Evolutionary conservation across 805 yeast genomes (phyloP), one percentile per base, ranked within the genome.

Genomic region (Candida pseudoglaebosa): DNA sequence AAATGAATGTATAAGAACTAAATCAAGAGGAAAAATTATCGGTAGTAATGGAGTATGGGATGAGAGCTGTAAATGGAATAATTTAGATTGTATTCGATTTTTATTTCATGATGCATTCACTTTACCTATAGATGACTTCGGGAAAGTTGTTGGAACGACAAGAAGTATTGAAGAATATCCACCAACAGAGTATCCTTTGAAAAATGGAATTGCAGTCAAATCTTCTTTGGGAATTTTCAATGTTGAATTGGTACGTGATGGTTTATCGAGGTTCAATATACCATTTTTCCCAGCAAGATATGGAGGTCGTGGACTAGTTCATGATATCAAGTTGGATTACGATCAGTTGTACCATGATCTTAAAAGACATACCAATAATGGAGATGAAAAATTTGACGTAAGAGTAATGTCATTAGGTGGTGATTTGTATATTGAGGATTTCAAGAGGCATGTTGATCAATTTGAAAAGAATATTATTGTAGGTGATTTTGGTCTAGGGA

Each of bases 21-120:
- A 64, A 0, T 61, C 70, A 1, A 44, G 54, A 1, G 79, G 82
- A 32, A 66, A 73, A 54, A 47, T 54, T 9, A 56, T 63, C 18
- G 59, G 50, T 24, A 77, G 14, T 8, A 64, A 70, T 34, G 71
- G 71, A 1, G 34, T 38, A 4, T 68, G 72, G 68, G 47, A 46
- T 2, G 83, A 81, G 47, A 89, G 82, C 47, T 90, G 96, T 50
- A 80, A 78, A 17, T 91, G 98, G 98, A 82, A 91, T 58, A 73
- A 88, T 42, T 63, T 86, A 39, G 98, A 91, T 57, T 58, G 84
- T 28, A 51, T 86, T 33, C 70, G 96, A 53, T 91, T 84, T 54
- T 61, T 87, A 34, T 77, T 78, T 55, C 98, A 91, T 59, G 95
- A 84, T 5, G 76, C 86, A 0, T 90, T 91, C 58, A 62, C 82